A percentile compares a stretch with the other conserved stretches of the same genome.
Conservation (phyloP, 352 stramenopile genomes). For the Aphanomyces stellatus region DNA sequence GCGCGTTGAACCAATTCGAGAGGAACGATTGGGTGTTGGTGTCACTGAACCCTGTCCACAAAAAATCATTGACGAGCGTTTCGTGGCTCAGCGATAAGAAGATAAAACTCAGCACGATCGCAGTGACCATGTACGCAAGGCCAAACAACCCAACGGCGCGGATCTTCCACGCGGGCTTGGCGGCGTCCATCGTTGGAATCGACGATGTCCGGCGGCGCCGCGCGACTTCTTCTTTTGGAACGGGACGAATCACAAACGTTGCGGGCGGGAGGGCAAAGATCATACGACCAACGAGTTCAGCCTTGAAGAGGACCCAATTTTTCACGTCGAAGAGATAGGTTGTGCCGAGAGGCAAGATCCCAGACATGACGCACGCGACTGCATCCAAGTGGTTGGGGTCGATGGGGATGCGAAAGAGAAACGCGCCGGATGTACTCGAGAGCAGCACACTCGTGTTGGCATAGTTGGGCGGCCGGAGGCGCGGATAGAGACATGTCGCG, state of each 20-base stretch:
- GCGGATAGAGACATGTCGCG: no score
- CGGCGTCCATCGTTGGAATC: background rate
- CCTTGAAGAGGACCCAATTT: background rate
- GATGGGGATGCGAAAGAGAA: background rate
- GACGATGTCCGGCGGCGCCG: no score
- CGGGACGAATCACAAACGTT: no score
- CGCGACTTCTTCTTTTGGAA: no score
- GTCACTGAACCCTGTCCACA: no score
- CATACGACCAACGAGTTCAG: background rate
- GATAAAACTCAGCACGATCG: background rate
- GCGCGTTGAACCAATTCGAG: no score
- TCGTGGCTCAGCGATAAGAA: background rate
- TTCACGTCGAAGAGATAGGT: background rate
- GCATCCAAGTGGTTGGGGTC: background rate
- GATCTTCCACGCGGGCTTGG: no score
- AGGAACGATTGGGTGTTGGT: no score
- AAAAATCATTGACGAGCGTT: conserved; percentile 1
- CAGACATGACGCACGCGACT: background rate
- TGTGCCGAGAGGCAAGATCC: background rate
- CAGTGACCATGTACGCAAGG: background rate
- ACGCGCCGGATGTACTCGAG: background rate
- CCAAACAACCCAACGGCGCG: background rate
- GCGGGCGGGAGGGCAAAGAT: background rate
- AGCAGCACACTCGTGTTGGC: background rate
- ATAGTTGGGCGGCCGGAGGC: no score